Evolutionary conservation across 768 basidiomycete species (phyloP).

Genomic region (Leucosporidium scottii): DNA sequence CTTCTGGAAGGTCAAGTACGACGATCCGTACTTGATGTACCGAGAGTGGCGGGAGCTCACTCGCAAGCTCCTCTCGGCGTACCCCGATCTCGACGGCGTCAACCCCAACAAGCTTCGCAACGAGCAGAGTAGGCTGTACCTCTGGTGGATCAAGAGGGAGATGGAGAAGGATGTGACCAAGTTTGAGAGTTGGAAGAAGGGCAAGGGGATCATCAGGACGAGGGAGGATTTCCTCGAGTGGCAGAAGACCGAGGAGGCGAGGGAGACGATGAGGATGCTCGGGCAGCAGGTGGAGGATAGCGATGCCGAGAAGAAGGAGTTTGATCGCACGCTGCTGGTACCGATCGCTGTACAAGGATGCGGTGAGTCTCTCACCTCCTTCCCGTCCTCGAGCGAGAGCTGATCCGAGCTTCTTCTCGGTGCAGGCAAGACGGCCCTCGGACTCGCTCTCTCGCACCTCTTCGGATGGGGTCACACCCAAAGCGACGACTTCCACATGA

Average conservation of each 20-base stretch:
- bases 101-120: slow-evolving; percentile 55
- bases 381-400: background rate
- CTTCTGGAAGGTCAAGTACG: slow-evolving; percentile 99
- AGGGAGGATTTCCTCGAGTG: slow-evolving; percentile 71
- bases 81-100: slow-evolving; percentile 17
- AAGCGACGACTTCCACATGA: slow-evolving; percentile 76
- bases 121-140: slow-evolving; percentile 69
- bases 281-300: slow-evolving; percentile 32
- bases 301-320: slow-evolving; percentile 34
- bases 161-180: slow-evolving; percentile 55
- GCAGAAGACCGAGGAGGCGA: slow-evolving; percentile 46
- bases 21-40: slow-evolving; percentile 98
- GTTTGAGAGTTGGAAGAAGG: slow-evolving; percentile 61
- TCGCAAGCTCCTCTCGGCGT: slow-evolving; percentile 24
- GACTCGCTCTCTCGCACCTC: slow-evolving; percentile 67
- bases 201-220: slow-evolving; percentile 76
- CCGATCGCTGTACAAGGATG: slow-evolving; percentile 89
- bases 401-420: background rate
- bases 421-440: slow-evolving; percentile 80
- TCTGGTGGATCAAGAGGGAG: slow-evolving; percentile 72
- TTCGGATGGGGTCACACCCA: slow-evolving; percentile 89
- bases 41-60: slow-evolving; percentile 96
- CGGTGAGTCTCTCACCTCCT: slow-evolving; percentile 52
- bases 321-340: slow-evolving; percentile 70
- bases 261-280: slow-evolving; percentile 40